Percentiles rank a stretch among this genome's conserved stretches.
phyloP scores from a whole-genome alignment of 805 yeast genomes.

The Saccharomycodes ludwigii region DNA sequence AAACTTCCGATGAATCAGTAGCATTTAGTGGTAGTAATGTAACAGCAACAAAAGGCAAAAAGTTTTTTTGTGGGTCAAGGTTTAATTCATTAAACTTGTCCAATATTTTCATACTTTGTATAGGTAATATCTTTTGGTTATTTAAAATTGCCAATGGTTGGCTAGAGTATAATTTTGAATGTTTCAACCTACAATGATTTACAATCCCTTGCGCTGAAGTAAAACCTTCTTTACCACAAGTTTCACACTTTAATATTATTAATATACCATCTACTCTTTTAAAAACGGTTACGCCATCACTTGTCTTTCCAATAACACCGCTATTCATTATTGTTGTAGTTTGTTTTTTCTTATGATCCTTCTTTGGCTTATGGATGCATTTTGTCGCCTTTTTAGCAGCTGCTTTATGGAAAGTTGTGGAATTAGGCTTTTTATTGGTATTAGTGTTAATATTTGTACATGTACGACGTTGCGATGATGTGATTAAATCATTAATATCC shows the following conservation, averaged over 20 bases:
- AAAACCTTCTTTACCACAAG: constrained; percentile 56
- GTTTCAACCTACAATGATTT: constrained; percentile 67
- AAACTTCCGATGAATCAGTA: constrained; percentile 1
- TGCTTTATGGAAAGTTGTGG: constrained; percentile 17
- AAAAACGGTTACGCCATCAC: constrained; percentile 38
- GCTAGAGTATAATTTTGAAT: constrained; percentile 53
- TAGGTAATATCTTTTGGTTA: constrained; percentile 47
- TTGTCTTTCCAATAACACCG: constrained; percentile 32
- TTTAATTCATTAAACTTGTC: constrained; percentile 16
- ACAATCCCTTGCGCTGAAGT: constrained; percentile 73
- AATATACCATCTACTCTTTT: constrained; percentile 59
- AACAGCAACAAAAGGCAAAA: constrained; percentile 19
- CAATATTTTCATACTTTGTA: constrained; percentile 23
- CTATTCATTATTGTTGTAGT: constrained; percentile 31
- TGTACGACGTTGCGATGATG: too few relatives aligned
- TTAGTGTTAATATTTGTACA: too few relatives aligned
- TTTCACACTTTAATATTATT: constrained; percentile 55
- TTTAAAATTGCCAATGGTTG: constrained; percentile 65
- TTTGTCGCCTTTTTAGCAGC: constrained; percentile 34
- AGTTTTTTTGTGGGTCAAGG: constrained; percentile 16
- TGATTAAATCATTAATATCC: too few relatives aligned
- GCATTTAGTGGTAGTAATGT: constrained; percentile 6
- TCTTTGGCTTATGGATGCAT: constrained; percentile 21
- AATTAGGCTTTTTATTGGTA: constrained; percentile 9
- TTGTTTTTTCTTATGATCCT: constrained; percentile 22